Conservation (phyloP, 2,329 filamentous ascomycete species). For the Stachybotrys elegans region DNA sequence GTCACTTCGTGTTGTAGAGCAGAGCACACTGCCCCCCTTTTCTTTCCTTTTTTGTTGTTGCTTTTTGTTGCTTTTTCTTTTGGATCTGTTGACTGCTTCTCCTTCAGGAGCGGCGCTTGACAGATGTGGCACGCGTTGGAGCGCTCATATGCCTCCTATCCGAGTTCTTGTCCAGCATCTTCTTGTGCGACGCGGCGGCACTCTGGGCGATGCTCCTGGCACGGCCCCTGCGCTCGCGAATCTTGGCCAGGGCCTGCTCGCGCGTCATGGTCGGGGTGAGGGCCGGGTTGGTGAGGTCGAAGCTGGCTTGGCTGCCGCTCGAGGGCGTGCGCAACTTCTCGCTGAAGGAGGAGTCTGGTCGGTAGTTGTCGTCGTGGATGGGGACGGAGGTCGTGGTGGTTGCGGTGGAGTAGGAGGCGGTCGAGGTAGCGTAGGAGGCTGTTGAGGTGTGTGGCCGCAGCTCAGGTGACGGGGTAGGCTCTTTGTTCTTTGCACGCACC, state of each 20-base stretch:
- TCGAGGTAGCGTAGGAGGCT: no score
- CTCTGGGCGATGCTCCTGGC: slow-evolving; percentile 64
- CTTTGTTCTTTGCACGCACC: no score
- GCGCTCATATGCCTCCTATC: slow-evolving; percentile 45
- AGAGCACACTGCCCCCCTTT: no score
- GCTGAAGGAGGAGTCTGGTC: slow-evolving; percentile 34
- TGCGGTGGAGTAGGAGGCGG: slow-evolving; percentile 41
- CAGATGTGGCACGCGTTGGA: slow-evolving; percentile 34
- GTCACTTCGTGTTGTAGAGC: no score
- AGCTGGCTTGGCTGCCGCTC: slow-evolving; percentile 31
- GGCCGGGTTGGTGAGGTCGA: slow-evolving; percentile 52
- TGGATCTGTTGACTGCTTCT: no score
- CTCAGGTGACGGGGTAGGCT: slow-evolving; percentile 14
- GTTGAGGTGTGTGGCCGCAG: slow-evolving; percentile 41
- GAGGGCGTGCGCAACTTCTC: slow-evolving; percentile 42
- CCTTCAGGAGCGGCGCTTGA: no score
- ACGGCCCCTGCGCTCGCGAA: slow-evolving; percentile 65
- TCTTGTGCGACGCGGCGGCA: slow-evolving; percentile 50
- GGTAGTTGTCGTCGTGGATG: slow-evolving; percentile 38
- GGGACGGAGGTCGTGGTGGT: slow-evolving; percentile 49
- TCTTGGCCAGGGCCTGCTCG: slow-evolving; percentile 71
- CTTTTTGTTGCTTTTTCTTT: no score
- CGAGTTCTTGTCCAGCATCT: slow-evolving; percentile 44
- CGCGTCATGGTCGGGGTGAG: slow-evolving; percentile 63
- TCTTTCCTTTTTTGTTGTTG: no score